A percentile compares a stretch with the other conserved stretches of the same genome.
Conservation (phyloP, 805 yeast species). For the Debaryomyces tyrocola region DNA sequence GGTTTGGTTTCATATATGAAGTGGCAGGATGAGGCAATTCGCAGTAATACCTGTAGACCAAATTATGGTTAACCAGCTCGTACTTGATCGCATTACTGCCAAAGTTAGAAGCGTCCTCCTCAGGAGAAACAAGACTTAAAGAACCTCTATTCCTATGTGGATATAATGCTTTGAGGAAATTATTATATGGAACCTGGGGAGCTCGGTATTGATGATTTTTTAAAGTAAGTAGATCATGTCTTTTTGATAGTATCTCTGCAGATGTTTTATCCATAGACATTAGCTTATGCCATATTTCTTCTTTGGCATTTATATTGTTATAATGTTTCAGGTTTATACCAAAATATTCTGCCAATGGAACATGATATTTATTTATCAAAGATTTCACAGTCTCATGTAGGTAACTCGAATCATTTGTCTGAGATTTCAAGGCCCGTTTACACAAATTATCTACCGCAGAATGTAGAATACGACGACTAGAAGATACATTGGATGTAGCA, state of each 20-base stretch:
- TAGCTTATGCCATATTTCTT: slow-evolving; percentile 3
- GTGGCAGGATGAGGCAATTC: slow-evolving; percentile 27
- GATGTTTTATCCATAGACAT: not conserved
- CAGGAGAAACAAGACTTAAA: not conserved
- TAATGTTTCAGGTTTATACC: not conserved
- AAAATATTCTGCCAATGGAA: slow-evolving; percentile 2
- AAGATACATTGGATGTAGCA: not conserved
- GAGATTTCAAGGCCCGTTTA: slow-evolving; percentile 3
- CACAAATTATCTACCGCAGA: slow-evolving; percentile 1
- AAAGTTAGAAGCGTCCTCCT: slow-evolving; percentile 2
- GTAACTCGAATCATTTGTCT: slow-evolving; percentile 5
- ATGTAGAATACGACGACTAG: not conserved
- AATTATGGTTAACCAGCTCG: slow-evolving; percentile 22
- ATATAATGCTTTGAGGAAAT: slow-evolving; percentile 17
- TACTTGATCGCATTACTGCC: slow-evolving; percentile 11
- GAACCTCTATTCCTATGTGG: slow-evolving; percentile 10
- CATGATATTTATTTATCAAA: slow-evolving; percentile 11
- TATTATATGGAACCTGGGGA: slow-evolving; percentile 6
- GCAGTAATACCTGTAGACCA: slow-evolving; percentile 23
- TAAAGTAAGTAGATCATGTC: not conserved
- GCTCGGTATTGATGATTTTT: slow-evolving; percentile 1
- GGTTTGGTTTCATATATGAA: slow-evolving; percentile 21
- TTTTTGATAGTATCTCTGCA: not conserved
- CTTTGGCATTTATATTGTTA: not conserved
- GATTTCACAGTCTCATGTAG: slow-evolving; percentile 10